A percentile compares a stretch with the other conserved stretches of the same genome.
Evolutionary conservation across 2,329 filamentous ascomycete genomes (phyloP).

Genomic region (Parastagonospora nodorum): DNA sequence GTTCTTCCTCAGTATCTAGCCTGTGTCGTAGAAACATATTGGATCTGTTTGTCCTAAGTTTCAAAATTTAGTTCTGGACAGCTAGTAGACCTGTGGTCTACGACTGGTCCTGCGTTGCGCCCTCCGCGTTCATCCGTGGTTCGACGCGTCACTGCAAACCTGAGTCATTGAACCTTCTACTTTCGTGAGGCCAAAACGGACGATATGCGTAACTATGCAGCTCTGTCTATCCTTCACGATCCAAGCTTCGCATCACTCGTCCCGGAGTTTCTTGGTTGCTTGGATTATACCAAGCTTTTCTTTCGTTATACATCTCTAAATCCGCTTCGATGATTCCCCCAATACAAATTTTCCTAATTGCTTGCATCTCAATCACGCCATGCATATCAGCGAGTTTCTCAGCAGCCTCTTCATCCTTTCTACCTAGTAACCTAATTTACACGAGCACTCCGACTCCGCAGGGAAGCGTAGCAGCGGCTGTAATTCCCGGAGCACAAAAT

Average conservation of each 20-base stretch:
- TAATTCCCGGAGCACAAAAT: constrained; percentile 14
- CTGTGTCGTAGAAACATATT: no score
- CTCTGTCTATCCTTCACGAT: neutral
- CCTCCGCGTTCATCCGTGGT: neutral
- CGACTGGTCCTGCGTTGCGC: neutral
- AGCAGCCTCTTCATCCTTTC: constrained; percentile 5
- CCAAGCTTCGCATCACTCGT: neutral
- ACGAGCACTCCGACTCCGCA: constrained; percentile 1
- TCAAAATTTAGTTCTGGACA: neutral
- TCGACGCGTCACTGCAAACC: constrained; percentile 14
- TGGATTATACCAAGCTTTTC: constrained; percentile 1
- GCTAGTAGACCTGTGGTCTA: neutral
- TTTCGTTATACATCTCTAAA: constrained; percentile 11
- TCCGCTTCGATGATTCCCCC: constrained; percentile 16
- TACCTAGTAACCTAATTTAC: constrained; percentile 13
- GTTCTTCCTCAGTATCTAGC: no score
- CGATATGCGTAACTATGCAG: neutral
- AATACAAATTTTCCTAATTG: constrained; percentile 5
- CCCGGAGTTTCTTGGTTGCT: neutral
- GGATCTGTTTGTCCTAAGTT: no score
- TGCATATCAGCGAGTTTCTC: constrained; percentile 15
- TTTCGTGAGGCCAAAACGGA: neutral
- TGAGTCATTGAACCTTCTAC: constrained; percentile 24
- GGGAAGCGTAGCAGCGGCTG: neutral
- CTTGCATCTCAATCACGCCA: constrained; percentile 8